These are phyloP conservation scores for Calocera viscosa DNA, from an alignment of 768 basidiomycete genomes.

Conservation along the genomic window DNA sequence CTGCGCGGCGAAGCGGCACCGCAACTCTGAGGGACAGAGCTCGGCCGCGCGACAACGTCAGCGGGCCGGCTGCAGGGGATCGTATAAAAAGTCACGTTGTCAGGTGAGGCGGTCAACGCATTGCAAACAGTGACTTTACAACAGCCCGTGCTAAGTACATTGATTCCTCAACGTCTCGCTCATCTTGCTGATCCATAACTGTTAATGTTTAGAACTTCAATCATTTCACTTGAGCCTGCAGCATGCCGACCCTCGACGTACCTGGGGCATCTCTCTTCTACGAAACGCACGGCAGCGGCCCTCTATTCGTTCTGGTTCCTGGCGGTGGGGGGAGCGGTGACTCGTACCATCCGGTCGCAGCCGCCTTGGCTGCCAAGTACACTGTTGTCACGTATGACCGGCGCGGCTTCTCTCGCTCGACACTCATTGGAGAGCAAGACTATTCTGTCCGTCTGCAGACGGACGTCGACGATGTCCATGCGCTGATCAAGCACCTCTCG, in stretches of 20 bases:
- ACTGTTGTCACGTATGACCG: background rate
- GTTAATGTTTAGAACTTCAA: background rate
- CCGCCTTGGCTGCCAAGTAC: background rate
- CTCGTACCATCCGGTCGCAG: background rate
- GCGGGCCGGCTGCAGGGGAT: background rate
- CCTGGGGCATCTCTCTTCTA: background rate
- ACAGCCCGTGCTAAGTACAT: background rate
- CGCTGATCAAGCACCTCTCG: conserved; percentile 5
- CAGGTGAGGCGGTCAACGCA: background rate
- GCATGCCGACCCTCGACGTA: background rate
- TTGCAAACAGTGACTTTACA: background rate
- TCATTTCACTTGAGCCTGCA: background rate
- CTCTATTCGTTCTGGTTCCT: background rate
- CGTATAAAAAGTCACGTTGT: background rate
- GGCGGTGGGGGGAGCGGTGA: background rate
- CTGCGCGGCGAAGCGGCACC: too few species aligned
- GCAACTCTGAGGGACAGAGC: too few species aligned
- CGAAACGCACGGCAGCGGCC: conserved; percentile 2
- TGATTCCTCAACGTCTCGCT: background rate
- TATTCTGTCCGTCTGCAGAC: background rate
- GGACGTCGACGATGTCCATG: background rate
- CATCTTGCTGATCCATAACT: background rate
- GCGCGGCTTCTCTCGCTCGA: background rate
- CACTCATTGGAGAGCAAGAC: background rate
- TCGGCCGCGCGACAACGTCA: background rate